phyloP scores from a whole-genome alignment of 768 basidiomycete genomes.

The Chalciporus chontae region DNA sequence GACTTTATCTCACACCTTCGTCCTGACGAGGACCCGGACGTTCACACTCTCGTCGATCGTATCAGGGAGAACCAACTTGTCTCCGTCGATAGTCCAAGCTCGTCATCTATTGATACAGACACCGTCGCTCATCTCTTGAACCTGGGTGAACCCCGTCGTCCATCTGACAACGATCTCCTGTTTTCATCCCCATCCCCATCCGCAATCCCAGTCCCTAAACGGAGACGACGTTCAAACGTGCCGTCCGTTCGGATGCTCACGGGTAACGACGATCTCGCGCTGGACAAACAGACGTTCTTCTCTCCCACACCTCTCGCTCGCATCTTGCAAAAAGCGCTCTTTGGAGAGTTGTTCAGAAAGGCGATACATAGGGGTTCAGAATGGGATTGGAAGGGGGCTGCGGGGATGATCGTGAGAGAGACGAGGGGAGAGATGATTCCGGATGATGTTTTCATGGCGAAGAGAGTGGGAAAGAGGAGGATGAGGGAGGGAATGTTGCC shows the following conservation, averaged over 20 bases:
- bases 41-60: slow-evolving; percentile 13
- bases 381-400: slow-evolving; percentile 25
- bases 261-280: background rate
- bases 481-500: slow-evolving; percentile 7
- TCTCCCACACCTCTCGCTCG: slow-evolving; percentile 21
- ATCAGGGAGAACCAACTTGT: slow-evolving; percentile 4
- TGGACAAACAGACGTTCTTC: slow-evolving; percentile 6
- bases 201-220: background rate
- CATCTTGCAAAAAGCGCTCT: slow-evolving; percentile 17
- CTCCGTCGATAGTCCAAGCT: background rate
- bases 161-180: slow-evolving; percentile 5
- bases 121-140: slow-evolving; percentile 21
- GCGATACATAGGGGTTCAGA: slow-evolving; percentile 9
- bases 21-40: slow-evolving; percentile 17
- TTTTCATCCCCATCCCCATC: background rate
- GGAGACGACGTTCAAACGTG: background rate
- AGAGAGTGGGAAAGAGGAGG: background rate
- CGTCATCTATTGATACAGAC: slow-evolving; percentile 12
- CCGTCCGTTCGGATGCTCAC: slow-evolving; percentile 20
- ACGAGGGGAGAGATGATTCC: slow-evolving; percentile 21
- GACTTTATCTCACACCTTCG: slow-evolving; percentile 24
- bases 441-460: background rate
- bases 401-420: slow-evolving; percentile 13
- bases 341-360: slow-evolving; percentile 23
- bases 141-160: slow-evolving; percentile 8